Conservation (phyloP, 129 eudicot species). For the Arctium lappa region DNA sequence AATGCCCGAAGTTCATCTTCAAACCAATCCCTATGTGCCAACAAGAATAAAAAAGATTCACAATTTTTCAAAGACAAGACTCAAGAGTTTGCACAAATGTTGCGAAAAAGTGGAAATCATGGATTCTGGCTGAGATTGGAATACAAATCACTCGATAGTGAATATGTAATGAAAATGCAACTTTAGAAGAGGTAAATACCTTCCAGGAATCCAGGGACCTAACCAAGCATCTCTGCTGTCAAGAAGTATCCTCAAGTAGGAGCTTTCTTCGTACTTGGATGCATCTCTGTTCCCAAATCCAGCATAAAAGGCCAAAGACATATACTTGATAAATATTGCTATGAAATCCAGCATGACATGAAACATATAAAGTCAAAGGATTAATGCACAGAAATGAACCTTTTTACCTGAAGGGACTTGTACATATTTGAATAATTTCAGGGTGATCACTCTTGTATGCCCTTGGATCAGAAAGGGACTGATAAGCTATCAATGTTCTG, state of each 20-base stretch:
- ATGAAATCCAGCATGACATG: background rate
- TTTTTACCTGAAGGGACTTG: constrained; percentile 77
- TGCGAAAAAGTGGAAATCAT: constrained; percentile 8
- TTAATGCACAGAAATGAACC: constrained; percentile 10
- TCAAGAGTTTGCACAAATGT: constrained; percentile 1
- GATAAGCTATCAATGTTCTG: constrained; percentile 64
- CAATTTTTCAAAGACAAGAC: background rate
- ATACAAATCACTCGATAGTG: background rate
- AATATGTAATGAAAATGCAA: constrained; percentile 6
- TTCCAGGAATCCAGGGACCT: constrained; percentile 99
- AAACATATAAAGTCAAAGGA: constrained; percentile 1
- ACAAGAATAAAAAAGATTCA: constrained; percentile 6
- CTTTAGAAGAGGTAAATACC: constrained; percentile 40
- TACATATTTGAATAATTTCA: constrained; percentile 76
- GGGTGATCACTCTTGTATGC: constrained; percentile 75
- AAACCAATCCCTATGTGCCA: constrained; percentile 77
- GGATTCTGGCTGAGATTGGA: background rate
- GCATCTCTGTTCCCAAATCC: constrained; percentile 59
- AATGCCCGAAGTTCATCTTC: constrained; percentile 99
- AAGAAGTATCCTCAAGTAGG: constrained; percentile 86
- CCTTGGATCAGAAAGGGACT: constrained; percentile 81
- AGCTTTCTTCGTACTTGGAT: constrained; percentile 80
- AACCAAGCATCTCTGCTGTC: constrained; percentile 97
- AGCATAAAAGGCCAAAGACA: constrained; percentile 8
- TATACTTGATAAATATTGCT: constrained; percentile 20